Evolutionary conservation across 768 basidiomycete species (phyloP), one percentile per base, ranked within the genome.

Genomic region (Termitomyces sp.): DNA sequence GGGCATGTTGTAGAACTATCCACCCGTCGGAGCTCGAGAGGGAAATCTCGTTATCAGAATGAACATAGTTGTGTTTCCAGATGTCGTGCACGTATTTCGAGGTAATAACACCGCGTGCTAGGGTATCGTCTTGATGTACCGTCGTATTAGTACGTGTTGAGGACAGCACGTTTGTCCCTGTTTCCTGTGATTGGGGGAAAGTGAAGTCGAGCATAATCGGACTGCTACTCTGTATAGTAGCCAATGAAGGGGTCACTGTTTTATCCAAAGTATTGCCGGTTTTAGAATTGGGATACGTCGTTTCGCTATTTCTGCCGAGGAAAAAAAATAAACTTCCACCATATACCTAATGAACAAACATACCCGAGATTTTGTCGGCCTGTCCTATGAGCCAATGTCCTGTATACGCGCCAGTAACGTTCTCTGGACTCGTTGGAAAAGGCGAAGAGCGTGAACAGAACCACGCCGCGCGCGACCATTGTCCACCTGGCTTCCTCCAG

Each of bases 381-480:
- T 22, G 7, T 35, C 33, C 33, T 40, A 9, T 35, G 3, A 27
- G 33, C 39, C 16, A 56, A 31, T 13, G 48, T 25, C n/a, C 7
- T 23, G 47, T 40, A 54, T 6, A 25, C 41, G 36, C 3, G 18
- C 9, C 46, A 7, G 62, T 82, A 84, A 52, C 78, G 70, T 49
- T 65, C 73, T 54, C 70, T 70, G 2, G 80, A 80, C 60, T 83
- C 82, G 36, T 76, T 74, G 9, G 76, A 77, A 48, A 84, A 76
- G 2, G 82, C 83, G 60, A 85, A 85, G 73, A 84, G 81, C 11
- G 68, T 61, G 61, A 85, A 84, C 67, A 84, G 82, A 7, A 77
- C 25, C 11, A 83, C 60, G 2, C 72, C 77, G 56, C 73, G 77
- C 10, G 70, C 52, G 15, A 78, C 68, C 22, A 67, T 52, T 11